These are phyloP conservation scores for Hammondia hammondi DNA, from an alignment of 169 alveolate species.

Conservation along the genomic window DNA sequence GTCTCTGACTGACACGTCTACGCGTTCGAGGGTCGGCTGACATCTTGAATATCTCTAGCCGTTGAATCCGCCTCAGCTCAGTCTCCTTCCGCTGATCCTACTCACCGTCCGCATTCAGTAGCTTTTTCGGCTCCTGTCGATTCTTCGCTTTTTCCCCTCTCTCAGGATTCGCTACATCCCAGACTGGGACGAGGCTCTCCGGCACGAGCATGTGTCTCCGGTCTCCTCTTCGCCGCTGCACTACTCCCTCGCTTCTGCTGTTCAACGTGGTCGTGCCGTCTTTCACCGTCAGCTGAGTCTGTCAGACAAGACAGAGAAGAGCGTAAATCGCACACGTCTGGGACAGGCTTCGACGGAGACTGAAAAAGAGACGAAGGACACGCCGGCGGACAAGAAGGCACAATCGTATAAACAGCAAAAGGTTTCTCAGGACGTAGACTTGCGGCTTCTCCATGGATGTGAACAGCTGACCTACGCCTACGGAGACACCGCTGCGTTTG, in stretches of 20 bases:
- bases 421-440: neutral
- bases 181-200: conserved; percentile 15
- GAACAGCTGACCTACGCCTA: conserved; percentile 13
- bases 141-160: neutral
- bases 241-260: neutral
- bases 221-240: neutral
- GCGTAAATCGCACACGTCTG: neutral
- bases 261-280: neutral
- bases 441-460: neutral
- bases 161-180: conserved; percentile 20
- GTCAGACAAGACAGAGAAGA: neutral
- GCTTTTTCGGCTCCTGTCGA: no score
- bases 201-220: neutral
- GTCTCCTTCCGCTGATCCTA: no score
- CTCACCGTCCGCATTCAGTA: no score
- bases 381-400: neutral
- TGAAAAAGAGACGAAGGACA: neutral
- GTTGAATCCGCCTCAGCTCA: no score
- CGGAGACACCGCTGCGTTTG: conserved; percentile 26
- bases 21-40: no score
- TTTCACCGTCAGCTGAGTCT: neutral
- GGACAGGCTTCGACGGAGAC: neutral
- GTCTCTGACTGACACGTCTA: no score
- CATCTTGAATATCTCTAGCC: no score
- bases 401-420: neutral